These are phyloP conservation scores for Ogataea nakhonphanomensis DNA, from an alignment of 805 yeast genomes.

Conservation along the genomic window DNA sequence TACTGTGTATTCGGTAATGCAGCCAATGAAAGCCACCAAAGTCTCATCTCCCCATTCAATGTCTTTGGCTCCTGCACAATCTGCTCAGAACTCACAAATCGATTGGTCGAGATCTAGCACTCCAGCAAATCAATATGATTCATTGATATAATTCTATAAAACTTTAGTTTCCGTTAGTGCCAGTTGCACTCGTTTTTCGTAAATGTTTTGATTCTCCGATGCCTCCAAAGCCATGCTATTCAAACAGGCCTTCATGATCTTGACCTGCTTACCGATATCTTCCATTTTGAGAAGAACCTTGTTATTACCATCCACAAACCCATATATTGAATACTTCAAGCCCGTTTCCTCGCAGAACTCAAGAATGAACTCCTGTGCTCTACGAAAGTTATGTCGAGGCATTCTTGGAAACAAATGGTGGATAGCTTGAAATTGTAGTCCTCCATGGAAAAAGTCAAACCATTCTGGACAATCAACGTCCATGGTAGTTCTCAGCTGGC, in stretches of 20 bases:
- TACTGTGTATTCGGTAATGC: constrained; percentile 14
- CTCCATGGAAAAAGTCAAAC: constrained; percentile 90
- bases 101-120: constrained; percentile 11
- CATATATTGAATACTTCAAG: constrained; percentile 76
- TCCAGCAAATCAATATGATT: constrained; percentile 3
- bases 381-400: constrained; percentile 83
- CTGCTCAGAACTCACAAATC: constrained; percentile 2
- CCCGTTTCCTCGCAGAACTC: constrained; percentile 77
- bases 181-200: constrained; percentile 28
- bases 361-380: constrained; percentile 67
- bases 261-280: constrained; percentile 77
- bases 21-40: constrained; percentile 22
- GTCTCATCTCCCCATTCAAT: constrained; percentile 11
- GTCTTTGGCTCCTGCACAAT: constrained; percentile 1
- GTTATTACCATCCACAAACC: constrained; percentile 74
- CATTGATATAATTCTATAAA: constrained; percentile 9
- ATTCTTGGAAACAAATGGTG: constrained; percentile 88
- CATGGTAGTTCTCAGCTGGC: constrained; percentile 89
- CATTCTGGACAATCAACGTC: constrained; percentile 92
- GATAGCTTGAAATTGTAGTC: constrained; percentile 85
- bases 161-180: constrained; percentile 12
- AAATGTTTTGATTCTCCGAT: constrained; percentile 25
- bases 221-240: constrained; percentile 57
- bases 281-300: constrained; percentile 65
- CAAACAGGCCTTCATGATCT: constrained; percentile 70